These are phyloP conservation scores for Fusarium gaditjirri DNA, from an alignment of 2,329 filamentous ascomycete genomes.

Conservation along the genomic window DNA sequence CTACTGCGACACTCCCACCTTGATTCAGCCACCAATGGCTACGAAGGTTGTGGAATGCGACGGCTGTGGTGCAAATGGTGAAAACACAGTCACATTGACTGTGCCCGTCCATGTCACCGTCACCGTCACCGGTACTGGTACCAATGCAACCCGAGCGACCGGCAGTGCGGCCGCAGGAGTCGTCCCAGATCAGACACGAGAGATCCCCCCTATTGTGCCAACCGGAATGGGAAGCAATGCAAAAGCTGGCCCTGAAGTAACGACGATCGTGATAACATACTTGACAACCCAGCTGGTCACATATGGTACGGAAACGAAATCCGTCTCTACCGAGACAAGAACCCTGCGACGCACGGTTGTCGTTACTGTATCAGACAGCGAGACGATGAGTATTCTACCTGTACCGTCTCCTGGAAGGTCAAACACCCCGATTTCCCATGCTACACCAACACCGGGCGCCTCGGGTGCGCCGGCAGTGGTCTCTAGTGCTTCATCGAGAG, in stretches of 20 bases:
- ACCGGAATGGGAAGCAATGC: background rate
- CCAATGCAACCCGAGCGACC: background rate
- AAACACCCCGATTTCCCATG: background rate
- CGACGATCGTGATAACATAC: conserved; percentile 28
- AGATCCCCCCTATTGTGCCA: conserved; percentile 12
- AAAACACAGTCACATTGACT: conserved; percentile 40
- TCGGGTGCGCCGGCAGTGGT: conserved; percentile 6
- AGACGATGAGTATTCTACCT: conserved; percentile 18
- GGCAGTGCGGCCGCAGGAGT: conserved; percentile 1
- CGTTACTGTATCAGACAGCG: conserved; percentile 5
- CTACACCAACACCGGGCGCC: conserved; percentile 26
- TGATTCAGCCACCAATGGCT: conserved; percentile 35
- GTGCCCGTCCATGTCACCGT: conserved; percentile 30
- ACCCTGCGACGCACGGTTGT: conserved; percentile 27
- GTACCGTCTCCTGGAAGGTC: conserved; percentile 2
- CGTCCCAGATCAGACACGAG: background rate
- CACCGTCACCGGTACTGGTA: background rate
- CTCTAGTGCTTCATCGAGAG: conserved; percentile 16
- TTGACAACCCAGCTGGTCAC: conserved; percentile 21
- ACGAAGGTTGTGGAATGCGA: conserved; percentile 38
- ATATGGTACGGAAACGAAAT: conserved; percentile 14
- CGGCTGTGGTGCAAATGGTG: conserved; percentile 37
- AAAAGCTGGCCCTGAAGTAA: conserved; percentile 1
- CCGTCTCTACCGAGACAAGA: conserved; percentile 18
- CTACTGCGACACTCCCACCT: conserved; percentile 32